phyloP scores from a whole-genome alignment of 2,329 filamentous ascomycete genomes.

The Coniochaeta ligniaria region DNA sequence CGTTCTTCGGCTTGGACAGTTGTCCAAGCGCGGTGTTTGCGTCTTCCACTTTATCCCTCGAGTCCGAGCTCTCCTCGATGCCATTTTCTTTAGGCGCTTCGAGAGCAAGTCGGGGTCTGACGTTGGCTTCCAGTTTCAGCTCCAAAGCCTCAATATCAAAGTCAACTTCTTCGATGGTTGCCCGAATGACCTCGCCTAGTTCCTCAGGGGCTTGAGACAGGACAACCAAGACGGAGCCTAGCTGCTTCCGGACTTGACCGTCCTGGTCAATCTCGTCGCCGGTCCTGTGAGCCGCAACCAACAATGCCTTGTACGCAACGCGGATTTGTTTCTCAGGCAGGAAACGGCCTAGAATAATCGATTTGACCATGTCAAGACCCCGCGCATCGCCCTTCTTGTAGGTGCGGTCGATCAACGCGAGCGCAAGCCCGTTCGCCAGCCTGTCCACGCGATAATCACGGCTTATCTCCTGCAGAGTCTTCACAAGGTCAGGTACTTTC shows the following conservation, averaged over 20 bases:
- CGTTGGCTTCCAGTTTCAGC: conserved; percentile 63
- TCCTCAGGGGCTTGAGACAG: conserved; percentile 54
- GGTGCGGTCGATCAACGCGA: conserved; percentile 57
- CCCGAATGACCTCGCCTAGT: conserved; percentile 56
- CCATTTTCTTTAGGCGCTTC: conserved; percentile 39
- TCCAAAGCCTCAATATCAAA: conserved; percentile 71
- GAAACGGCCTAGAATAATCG: conserved; percentile 51
- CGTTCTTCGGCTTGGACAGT: conserved; percentile 19
- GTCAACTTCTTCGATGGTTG: conserved; percentile 58
- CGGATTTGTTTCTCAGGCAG: conserved; percentile 56
- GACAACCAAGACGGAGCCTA: conserved; percentile 60
- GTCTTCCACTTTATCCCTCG: conserved; percentile 19
- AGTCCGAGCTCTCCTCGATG: conserved; percentile 14
- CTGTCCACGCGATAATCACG: conserved; percentile 62
- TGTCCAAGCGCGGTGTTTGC: conserved; percentile 31
- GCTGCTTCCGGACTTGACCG: conserved; percentile 50
- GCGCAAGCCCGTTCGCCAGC: conserved; percentile 63
- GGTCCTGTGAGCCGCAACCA: conserved; percentile 53
- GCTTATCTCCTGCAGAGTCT: conserved; percentile 53
- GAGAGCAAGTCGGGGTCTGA: conserved; percentile 48
- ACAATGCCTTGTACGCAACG: conserved; percentile 59
- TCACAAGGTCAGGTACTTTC: conserved; percentile 53
- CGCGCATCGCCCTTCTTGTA: conserved; percentile 50
- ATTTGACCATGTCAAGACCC: conserved; percentile 52
- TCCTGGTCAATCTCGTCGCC: conserved; percentile 46